Percentiles rank a stretch among this genome's conserved stretches.
These are phyloP conservation scores for Ophiocordyceps camponoti-saundersi DNA, from an alignment of 2,329 filamentous ascomycete species.

Conservation along the genomic window DNA sequence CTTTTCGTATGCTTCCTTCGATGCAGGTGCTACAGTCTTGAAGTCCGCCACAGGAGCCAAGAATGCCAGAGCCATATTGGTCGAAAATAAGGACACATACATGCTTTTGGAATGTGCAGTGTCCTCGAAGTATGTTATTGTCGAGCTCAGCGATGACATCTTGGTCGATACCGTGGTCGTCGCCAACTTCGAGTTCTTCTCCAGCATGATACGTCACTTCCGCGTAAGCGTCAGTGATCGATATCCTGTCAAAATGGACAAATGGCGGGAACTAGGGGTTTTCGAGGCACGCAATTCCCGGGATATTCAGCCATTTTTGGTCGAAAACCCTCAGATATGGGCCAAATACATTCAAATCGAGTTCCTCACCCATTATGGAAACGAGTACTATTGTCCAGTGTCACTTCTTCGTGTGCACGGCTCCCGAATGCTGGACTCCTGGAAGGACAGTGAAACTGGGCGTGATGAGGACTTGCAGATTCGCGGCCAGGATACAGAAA, in stretches of 20 bases:
- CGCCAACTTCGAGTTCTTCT: slow-evolving; percentile 98
- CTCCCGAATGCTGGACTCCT: slow-evolving; percentile 89
- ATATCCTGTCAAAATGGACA: slow-evolving; percentile 81
- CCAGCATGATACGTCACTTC: slow-evolving; percentile 86
- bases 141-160: slow-evolving; percentile 77
- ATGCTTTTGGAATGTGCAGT: slow-evolving; percentile 86
- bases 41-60: slow-evolving; percentile 80
- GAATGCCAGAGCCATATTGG: slow-evolving; percentile 72
- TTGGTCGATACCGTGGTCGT: slow-evolving; percentile 92
- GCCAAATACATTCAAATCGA: slow-evolving; percentile 85
- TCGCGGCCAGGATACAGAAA: slow-evolving; percentile 9
- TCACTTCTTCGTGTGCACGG: slow-evolving; percentile 85
- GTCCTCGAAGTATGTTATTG: slow-evolving; percentile 80
- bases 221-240: slow-evolving; percentile 84
- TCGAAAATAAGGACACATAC: slow-evolving; percentile 97
- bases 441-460: slow-evolving; percentile 61
- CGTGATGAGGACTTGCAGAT: slow-evolving; percentile 42
- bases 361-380: slow-evolving; percentile 84
- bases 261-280: slow-evolving; percentile 76
- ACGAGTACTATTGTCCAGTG: slow-evolving; percentile 90
- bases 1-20: slow-evolving; percentile 95
- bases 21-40: slow-evolving; percentile 82
- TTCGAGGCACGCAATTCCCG: slow-evolving; percentile 87
- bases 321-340: slow-evolving; percentile 93
- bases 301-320: slow-evolving; percentile 82